Conservation (phyloP, 2,329 filamentous ascomycete genomes). For the Leptosphaerulina australis region DNA sequence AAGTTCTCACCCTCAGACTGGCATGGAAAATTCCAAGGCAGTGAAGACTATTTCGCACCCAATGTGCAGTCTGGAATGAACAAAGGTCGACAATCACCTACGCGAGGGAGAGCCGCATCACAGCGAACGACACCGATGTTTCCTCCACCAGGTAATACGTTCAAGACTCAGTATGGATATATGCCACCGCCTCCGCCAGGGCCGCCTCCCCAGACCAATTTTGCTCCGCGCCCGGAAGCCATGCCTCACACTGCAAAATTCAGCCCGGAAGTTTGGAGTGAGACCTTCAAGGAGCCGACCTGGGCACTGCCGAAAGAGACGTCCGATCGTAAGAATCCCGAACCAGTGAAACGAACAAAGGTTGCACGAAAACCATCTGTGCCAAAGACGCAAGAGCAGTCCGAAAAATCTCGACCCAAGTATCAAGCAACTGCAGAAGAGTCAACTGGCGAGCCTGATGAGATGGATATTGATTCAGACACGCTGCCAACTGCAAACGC, state of each 20-base stretch:
- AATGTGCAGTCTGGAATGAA: conserved; percentile 33
- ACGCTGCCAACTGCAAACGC: conserved; percentile 31
- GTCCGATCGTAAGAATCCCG: conserved; percentile 39
- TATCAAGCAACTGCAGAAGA: conserved; percentile 44
- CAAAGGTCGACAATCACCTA: conserved; percentile 41
- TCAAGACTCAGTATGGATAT: conserved; percentile 17
- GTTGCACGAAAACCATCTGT: conserved; percentile 38
- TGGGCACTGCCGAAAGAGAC: conserved; percentile 48
- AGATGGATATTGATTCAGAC: conserved; percentile 57
- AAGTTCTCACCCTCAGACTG: conserved; percentile 56
- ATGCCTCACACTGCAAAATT: conserved; percentile 47
- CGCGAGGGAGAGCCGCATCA: conserved; percentile 33
- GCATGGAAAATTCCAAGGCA: conserved; percentile 54
- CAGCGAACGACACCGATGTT: conserved; percentile 26
- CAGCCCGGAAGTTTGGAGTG: conserved; percentile 51
- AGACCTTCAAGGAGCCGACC: conserved; percentile 52
- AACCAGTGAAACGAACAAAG: conserved; percentile 37
- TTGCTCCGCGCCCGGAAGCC: conserved; percentile 27
- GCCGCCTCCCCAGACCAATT: conserved; percentile 33
- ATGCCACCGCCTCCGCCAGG: conserved; percentile 42
- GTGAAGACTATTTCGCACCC: conserved; percentile 52
- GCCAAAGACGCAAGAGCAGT: conserved; percentile 41
- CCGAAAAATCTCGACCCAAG: conserved; percentile 34
- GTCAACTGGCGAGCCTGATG: conserved; percentile 41
- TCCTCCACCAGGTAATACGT: conserved; percentile 2